Evolutionary conservation across 768 basidiomycete genomes (phyloP), one percentile per base, ranked within the genome.

Genomic region (Trametes coccinea): DNA sequence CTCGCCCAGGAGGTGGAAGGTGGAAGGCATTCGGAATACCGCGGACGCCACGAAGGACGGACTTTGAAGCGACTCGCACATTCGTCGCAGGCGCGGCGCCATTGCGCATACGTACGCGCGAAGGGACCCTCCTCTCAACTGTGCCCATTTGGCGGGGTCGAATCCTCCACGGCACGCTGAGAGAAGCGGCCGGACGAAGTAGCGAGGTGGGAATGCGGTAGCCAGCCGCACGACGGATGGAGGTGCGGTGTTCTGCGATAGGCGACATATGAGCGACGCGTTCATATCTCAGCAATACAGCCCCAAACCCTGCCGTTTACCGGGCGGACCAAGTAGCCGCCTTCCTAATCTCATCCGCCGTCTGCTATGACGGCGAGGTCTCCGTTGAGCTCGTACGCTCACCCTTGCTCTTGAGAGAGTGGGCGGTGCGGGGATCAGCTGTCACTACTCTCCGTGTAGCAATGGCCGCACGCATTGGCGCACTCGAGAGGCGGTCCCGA

Each of bases 141-240:
- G 48, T 50, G 49, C 46, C 48, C 57, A 59, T 39, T 33, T 31
- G 49, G 49, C 57, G 49, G 48, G 57, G 40, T 51, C 57, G 57
- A 59, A 51, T 14, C 48, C 50, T 56, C 49, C 37, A 44, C 53
- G 44, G 43, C 16, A 49, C 46, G 47, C 17, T 40, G 22, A 30
- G 39, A 46, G 61, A 62, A 62, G 61, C 55, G 43, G 30, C 30
- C 61, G 61, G 61, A 52, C 43, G 55, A 51, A 62, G 46, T 52
- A 39, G 49, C 33, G 41, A 59, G 49, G 61, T 62, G 61, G 50
- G 61, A 62, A 56, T n/a, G 41, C 31, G 46, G 30, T 27, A n/a
- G 49, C 33, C 30, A 39, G 27, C 41, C 16, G 49, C 43, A 16
- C 14, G 50, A 16, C 22, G 46, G 53, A 16, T 33, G 57, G 30